Evolutionary conservation across 2,329 filamentous ascomycete genomes (phyloP).

Genomic region (Microascus cirrosus): DNA sequence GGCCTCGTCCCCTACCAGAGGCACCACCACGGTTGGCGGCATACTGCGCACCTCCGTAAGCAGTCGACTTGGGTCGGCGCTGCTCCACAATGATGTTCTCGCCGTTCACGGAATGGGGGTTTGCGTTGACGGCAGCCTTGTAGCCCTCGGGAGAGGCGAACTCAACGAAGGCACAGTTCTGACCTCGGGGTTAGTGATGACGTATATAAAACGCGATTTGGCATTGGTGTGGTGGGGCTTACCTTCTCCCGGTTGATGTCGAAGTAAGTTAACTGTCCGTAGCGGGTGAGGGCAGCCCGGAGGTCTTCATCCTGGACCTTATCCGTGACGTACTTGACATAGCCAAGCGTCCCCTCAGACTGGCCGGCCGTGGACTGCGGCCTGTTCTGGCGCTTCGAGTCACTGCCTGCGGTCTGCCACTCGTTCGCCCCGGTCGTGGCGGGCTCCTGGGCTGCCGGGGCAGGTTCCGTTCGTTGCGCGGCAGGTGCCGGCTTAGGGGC

Average conservation of each 20-base stretch:
- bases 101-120: slow-evolving; percentile 74
- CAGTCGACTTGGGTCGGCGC: slow-evolving; percentile 64
- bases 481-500: slow-evolving; percentile 21
- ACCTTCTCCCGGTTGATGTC: slow-evolving; percentile 81
- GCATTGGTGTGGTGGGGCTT: slow-evolving; percentile 10
- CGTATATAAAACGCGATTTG: not conserved
- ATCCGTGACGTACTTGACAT: slow-evolving; percentile 92
- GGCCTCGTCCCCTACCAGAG: slow-evolving; percentile 55
- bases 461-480: slow-evolving; percentile 14
- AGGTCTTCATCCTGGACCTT: slow-evolving; percentile 70
- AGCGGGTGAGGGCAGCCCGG: slow-evolving; percentile 57
- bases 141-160: slow-evolving; percentile 75
- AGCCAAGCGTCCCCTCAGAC: slow-evolving; percentile 66
- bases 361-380: slow-evolving; percentile 52
- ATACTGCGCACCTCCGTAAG: slow-evolving; percentile 60
- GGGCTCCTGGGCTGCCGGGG: slow-evolving; percentile 26
- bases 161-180: slow-evolving; percentile 97
- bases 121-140: slow-evolving; percentile 69
- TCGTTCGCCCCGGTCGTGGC: slow-evolving; percentile 37
- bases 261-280: slow-evolving; percentile 61
- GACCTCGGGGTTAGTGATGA: slow-evolving; percentile 9
- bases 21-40: slow-evolving; percentile 48
- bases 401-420: slow-evolving; percentile 82
- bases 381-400: slow-evolving; percentile 76
- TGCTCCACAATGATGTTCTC: slow-evolving; percentile 82